Evolutionary conservation across 306 rosid genomes (phyloP).

Genomic region (Lablab purpureus): DNA sequence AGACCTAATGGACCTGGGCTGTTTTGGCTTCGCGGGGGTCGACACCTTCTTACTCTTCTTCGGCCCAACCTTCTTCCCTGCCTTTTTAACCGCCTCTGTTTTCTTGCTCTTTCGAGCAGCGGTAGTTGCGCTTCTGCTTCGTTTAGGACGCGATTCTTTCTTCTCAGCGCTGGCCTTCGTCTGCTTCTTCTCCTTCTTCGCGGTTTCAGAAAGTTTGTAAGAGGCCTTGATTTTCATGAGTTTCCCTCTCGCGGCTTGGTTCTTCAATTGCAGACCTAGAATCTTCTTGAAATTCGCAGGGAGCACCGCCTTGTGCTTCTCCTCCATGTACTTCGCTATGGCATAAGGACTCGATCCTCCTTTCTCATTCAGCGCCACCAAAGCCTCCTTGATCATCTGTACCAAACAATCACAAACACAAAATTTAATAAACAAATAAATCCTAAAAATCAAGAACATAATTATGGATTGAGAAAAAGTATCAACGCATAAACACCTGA

Average conservation of each 20-base stretch:
- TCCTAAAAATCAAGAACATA: not conserved
- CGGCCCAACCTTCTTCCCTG: constrained; percentile 24
- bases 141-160: constrained; percentile 40
- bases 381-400: constrained; percentile 90
- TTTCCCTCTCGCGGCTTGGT: constrained; percentile 71
- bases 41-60: constrained; percentile 61
- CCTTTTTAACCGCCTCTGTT: constrained; percentile 5
- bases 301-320: constrained; percentile 74
- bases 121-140: constrained; percentile 16
- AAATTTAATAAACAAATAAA: not conserved
- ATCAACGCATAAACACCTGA: constrained; percentile 55
- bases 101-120: constrained; percentile 52
- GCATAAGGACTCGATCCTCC: constrained; percentile 92
- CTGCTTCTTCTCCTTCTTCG: constrained; percentile 42
- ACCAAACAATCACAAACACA: not conserved
- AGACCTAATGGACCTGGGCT: constrained; percentile 73
- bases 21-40: constrained; percentile 70
- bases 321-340: constrained; percentile 89
- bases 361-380: constrained; percentile 72
- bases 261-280: constrained; percentile 75
- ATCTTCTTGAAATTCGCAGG: constrained; percentile 85
- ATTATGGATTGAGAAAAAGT: not conserved
- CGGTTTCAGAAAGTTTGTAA: constrained; percentile 65
- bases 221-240: constrained; percentile 85
- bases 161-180: constrained; percentile 42